Base-by-base conservation (phyloP, 2,329 filamentous ascomycete genomes). In the Stagonosporopsis chrysanthemi region DNA sequence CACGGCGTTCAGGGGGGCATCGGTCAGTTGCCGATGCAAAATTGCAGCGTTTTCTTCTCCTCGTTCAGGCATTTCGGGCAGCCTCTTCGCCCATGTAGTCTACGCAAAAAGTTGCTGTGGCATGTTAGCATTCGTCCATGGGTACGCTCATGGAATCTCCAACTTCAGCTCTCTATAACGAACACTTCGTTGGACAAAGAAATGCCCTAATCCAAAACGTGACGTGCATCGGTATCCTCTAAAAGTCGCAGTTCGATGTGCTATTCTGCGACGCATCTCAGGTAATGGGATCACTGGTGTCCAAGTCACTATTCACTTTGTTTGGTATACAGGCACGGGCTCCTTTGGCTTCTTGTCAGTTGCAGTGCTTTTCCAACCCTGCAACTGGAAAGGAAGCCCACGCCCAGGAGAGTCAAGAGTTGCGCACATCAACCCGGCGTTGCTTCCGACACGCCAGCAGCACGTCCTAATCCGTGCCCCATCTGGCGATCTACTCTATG, bases 91-190 rank as follows among this genome's bases (percentile, higher is more conserved):
- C 65, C 68, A 62, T 74, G 70, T 75, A 74, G 69, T 75, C 62
- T 75, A 73, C 67, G 66, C 69, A 75, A 72, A 74, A 67, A 63
- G 54, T 52, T 57, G 51, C 63, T 66, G 54, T 65, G 62, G 61
- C 63, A 64, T 60, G 52, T 47, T 50, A 47, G 58, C 54, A 55
- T 55, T 54, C 51, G 39, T 44, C 43, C 38, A 36, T 38, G 45
- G 44, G 39, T 57, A 52, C 44, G 31, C 48, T 40, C 45, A 35
- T 39, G 29, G 36, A 47, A 45, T 23, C 22, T 28, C 39, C 38
- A 35, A 49, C 17, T 52, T 39, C 43, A 44, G 26, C 48, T 44
- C 28, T 51, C 46, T 11, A 41, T 28, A 38, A 35, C 43, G 22
- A 40, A 31, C 29, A 12, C 29, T 11, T 9, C 11, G 29, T 31